phyloP scores from a whole-genome alignment of 2,329 filamentous ascomycete genomes.

The Thelonectria rubi region DNA sequence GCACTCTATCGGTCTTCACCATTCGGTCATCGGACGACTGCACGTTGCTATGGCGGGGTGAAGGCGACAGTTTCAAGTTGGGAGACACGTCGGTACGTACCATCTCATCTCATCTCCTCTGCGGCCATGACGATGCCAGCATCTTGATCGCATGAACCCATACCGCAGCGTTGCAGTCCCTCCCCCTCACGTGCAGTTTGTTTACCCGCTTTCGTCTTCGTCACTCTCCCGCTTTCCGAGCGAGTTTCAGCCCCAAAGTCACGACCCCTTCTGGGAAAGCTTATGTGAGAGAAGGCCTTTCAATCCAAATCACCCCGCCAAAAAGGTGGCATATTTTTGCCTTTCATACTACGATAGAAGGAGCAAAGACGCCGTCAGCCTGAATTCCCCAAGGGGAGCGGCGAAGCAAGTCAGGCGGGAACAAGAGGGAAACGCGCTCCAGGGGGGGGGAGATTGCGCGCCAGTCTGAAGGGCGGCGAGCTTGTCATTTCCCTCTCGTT shows the following conservation, averaged over 20 bases:
- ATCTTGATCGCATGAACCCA: not conserved
- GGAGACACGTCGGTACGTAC: not conserved
- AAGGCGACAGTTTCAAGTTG: not conserved
- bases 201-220: too few relatives aligned
- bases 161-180: not conserved
- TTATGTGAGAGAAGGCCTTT: not conserved
- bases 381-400: not conserved
- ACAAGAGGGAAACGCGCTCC: too few relatives aligned
- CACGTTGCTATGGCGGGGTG: not conserved
- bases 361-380: not conserved
- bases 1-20: not conserved
- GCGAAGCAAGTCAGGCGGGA: not conserved
- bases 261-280: not conserved
- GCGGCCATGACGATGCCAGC: too few relatives aligned
- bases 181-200: too few relatives aligned
- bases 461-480: too few relatives aligned
- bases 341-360: not conserved
- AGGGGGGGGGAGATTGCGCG: too few relatives aligned
- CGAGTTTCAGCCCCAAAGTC: not conserved
- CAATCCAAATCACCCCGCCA: not conserved
- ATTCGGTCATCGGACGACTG: not conserved
- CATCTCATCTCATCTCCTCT: not conserved
- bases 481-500: too few relatives aligned
- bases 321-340: not conserved
- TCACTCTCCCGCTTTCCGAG: too few relatives aligned